Evolutionary conservation across 1,284 basidiomycete species (phyloP).

Genomic region (Tilletia setariae): DNA sequence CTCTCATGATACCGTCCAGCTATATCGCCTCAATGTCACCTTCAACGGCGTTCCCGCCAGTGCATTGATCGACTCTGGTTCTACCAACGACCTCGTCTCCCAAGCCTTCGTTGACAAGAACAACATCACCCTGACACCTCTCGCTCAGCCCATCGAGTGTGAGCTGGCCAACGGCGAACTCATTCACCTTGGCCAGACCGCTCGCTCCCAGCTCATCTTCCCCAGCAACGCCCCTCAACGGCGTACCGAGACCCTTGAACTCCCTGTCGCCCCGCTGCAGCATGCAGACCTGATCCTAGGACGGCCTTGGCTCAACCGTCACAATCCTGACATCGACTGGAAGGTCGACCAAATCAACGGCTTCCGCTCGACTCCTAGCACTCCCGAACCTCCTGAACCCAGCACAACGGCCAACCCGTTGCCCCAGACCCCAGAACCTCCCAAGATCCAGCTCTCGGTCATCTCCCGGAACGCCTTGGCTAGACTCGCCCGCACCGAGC

Average conservation of each 20-base stretch:
- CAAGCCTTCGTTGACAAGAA: not conserved
- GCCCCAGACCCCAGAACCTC: not conserved
- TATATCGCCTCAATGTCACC: not conserved
- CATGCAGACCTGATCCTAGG: conserved; percentile 15
- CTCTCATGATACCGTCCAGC: not conserved
- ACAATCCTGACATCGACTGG: conserved; percentile 18
- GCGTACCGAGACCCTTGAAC: conserved; percentile 1
- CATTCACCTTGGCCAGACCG: not conserved
- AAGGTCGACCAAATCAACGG: not conserved
- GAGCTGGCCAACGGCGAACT: conserved; percentile 4
- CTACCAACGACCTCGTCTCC: conserved; percentile 11
- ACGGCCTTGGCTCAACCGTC: conserved; percentile 13
- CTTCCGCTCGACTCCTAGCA: not conserved
- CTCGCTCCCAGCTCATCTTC: conserved; percentile 1
- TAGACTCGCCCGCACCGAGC: not conserved
- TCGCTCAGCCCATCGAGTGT: conserved; percentile 2
- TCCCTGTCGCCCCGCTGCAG: conserved; percentile 13
- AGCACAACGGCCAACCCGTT: not conserved
- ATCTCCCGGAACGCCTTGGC: not conserved
- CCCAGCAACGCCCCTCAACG: not conserved
- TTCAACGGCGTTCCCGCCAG: not conserved
- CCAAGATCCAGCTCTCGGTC: not conserved
- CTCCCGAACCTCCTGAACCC: not conserved
- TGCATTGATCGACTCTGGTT: conserved; percentile 9
- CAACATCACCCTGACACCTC: not conserved